These are phyloP conservation scores for Plasmodium knowlesi DNA, from an alignment of 169 alveolate genomes.

Conservation along the genomic window DNA sequence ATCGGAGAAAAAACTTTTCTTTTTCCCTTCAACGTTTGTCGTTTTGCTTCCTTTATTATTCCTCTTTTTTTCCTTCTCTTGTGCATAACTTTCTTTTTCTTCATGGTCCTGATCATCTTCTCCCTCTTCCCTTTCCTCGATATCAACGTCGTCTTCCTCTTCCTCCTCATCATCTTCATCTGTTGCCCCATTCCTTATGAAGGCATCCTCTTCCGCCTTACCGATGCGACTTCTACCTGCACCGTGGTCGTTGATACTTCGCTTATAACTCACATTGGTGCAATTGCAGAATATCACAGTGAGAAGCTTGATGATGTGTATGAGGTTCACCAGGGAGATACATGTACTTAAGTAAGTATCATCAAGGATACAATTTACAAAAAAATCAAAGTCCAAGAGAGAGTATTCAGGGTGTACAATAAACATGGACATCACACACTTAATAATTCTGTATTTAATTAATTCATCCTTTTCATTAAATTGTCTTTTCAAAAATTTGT, in stretches of 20 bases:
- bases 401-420: slow-evolving; percentile 67
- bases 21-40: slow-evolving; percentile 12
- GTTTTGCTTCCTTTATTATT: background rate
- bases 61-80: background rate
- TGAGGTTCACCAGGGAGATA: slow-evolving; percentile 6
- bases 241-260: background rate
- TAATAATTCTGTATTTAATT: slow-evolving; percentile 14
- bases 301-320: slow-evolving; percentile 10
- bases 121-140: background rate
- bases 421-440: slow-evolving; percentile 47
- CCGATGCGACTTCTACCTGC: background rate
- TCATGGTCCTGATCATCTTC: background rate
- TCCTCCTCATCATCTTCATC: background rate
- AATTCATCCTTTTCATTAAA: slow-evolving; percentile 53
- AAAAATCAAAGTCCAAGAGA: slow-evolving; percentile 43
- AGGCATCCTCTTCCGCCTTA: background rate
- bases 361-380: slow-evolving; percentile 14
- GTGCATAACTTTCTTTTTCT: background rate
- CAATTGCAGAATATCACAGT: slow-evolving; percentile 60
- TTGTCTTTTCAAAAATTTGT: slow-evolving; percentile 26
- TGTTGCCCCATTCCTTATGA: background rate
- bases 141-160: background rate
- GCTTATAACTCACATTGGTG: slow-evolving; percentile 30
- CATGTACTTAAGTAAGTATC: slow-evolving; percentile 1
- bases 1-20: slow-evolving; percentile 31